Evolutionary conservation across 306 rosid genomes (phyloP), one percentile per base, ranked within the genome.

Genomic region (Casuarina cunninghamiana): DNA sequence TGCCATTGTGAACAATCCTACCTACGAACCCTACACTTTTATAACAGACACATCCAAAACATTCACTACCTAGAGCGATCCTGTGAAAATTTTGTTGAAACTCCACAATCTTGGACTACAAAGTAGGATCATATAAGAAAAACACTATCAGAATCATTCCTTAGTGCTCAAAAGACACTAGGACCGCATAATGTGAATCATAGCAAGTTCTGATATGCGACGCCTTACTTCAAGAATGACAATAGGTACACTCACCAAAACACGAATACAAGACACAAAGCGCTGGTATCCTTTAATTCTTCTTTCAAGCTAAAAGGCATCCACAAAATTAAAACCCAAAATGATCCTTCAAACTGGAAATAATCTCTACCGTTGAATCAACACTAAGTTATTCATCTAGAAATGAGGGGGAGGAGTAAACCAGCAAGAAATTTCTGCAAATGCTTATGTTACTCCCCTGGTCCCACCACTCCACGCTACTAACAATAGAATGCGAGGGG

Each of bases 1-100:
- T 39, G 72, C 84, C 98, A 95, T 94, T 81, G 74, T 81, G 60
- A 82, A 72, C 54, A 75, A 80, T 53, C 78, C 78, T 49, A 44
- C 72, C 73, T 72, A 68, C 58, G n/a, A 57, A 80, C 80, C 4
- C 32, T 16, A 77, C 77, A 65, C 67, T 84, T 83, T 9, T 67
- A 4, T 42, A 38, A 48, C 72, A 50, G 46, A 44, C 7, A 53
- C 74, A 69, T 54, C 35, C 57, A 21, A 11, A 50, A 42, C 21
- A 67, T 49, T 58, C 68, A 19, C 48, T 62, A 45, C 70, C 41
- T 51, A 75, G 21, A 35, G 43, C 70, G 63, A 55, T 44, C 53
- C 11, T 43, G 72, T 69, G 19, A 58, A 6, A 50, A 76, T 53
- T 16, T 78, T 13, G 42, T 66, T 53, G 53, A 66, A 17, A 10